phyloP scores from a whole-genome alignment of 495 filamentous ascomycete genomes.

The Mycothermus thermophilus region DNA sequence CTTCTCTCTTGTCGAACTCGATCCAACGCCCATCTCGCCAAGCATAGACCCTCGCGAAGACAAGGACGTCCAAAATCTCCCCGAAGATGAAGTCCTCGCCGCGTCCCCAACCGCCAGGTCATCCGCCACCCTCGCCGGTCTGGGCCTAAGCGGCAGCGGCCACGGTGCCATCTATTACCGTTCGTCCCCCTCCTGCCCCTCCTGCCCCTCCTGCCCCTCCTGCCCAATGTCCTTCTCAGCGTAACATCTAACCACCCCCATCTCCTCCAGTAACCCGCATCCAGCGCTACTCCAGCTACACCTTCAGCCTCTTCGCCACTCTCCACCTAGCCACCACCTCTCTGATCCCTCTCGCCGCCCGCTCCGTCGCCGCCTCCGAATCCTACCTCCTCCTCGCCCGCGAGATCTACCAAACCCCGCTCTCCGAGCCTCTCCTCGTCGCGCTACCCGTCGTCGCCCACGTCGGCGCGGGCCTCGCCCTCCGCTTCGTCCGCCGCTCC shows the following conservation, averaged over 20 bases:
- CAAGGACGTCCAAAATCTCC: slow-evolving; percentile 39
- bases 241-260: slow-evolving; percentile 1
- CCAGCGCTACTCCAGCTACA: slow-evolving; percentile 79
- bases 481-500: slow-evolving; percentile 59
- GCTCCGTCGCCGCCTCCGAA: slow-evolving; percentile 40
- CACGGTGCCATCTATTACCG: slow-evolving; percentile 47
- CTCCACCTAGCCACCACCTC: slow-evolving; percentile 74
- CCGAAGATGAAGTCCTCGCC: slow-evolving; percentile 16
- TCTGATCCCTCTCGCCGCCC: slow-evolving; percentile 49
- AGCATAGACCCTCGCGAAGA: too few species aligned
- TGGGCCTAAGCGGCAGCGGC: slow-evolving; percentile 44
- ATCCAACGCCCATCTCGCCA: slow-evolving; percentile 59
- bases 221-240: not conserved
- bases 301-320: slow-evolving; percentile 62
- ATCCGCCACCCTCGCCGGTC: slow-evolving; percentile 3
- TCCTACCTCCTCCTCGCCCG: slow-evolving; percentile 54
- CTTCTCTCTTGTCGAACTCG: slow-evolving; percentile 59
- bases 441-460: slow-evolving; percentile 43
- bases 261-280: slow-evolving; percentile 50
- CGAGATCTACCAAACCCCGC: slow-evolving; percentile 69
- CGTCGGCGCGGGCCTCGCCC: slow-evolving; percentile 51
- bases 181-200: slow-evolving; percentile 21
- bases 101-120: slow-evolving; percentile 17
- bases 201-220: slow-evolving; percentile 9
- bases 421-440: slow-evolving; percentile 49